Conservation (phyloP, 1,139 yeast species). For the Hyphopichia buzzinii region DNA sequence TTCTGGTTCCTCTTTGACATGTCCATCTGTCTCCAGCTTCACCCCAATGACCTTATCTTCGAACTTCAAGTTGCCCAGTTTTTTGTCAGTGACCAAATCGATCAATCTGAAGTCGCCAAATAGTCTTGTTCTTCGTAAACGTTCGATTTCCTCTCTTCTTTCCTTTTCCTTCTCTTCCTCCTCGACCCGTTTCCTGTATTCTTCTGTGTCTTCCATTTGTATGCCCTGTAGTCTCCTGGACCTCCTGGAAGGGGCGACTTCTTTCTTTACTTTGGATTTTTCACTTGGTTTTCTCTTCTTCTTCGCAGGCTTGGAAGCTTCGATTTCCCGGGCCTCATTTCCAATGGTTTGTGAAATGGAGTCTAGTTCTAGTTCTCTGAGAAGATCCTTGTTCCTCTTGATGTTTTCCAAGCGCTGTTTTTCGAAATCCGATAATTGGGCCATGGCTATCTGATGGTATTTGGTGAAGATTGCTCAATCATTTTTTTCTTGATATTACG, state of each 20-base stretch:
- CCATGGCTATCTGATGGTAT: slow-evolving; percentile 13
- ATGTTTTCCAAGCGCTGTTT: slow-evolving; percentile 59
- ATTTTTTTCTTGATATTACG: slow-evolving; percentile 2
- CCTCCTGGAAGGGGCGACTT: slow-evolving; percentile 53
- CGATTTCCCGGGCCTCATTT: slow-evolving; percentile 19
- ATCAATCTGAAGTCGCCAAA: slow-evolving; percentile 61
- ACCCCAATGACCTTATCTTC: slow-evolving; percentile 25
- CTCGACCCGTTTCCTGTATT: slow-evolving; percentile 27
- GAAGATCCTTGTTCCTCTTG: slow-evolving; percentile 39
- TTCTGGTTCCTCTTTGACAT: slow-evolving; percentile 27
- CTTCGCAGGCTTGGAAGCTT: slow-evolving; percentile 12
- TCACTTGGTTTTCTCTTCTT: slow-evolving; percentile 21
- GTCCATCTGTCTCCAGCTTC: slow-evolving; percentile 10
- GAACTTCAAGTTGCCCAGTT: slow-evolving; percentile 33
- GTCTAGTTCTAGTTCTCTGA: slow-evolving; percentile 38
- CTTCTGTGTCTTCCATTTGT: slow-evolving; percentile 42
- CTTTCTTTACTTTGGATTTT: slow-evolving; percentile 18
- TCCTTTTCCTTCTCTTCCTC: slow-evolving; percentile 35
- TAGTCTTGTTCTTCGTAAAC: slow-evolving; percentile 51
- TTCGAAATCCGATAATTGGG: slow-evolving; percentile 59
- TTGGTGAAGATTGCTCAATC: slow-evolving; percentile 1
- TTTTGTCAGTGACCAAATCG: slow-evolving; percentile 51
- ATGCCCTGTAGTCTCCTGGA: slow-evolving; percentile 70
- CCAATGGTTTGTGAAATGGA: slow-evolving; percentile 29
- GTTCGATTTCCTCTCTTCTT: slow-evolving; percentile 47